These are phyloP conservation scores for Sporothrix variecibatus DNA, from an alignment of 2,329 filamentous ascomycete species.

Conservation along the genomic window DNA sequence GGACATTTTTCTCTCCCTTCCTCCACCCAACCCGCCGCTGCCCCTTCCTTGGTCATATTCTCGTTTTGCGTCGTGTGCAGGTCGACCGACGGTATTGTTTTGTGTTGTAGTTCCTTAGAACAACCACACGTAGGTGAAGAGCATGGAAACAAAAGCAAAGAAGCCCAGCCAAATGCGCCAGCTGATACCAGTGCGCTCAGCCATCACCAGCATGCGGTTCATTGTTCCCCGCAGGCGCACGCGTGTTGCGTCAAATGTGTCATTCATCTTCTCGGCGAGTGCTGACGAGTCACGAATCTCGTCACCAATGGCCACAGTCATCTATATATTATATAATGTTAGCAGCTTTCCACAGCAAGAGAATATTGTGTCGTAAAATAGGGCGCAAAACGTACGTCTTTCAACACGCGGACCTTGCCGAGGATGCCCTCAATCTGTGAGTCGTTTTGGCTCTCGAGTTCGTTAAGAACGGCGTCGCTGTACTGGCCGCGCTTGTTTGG, in stretches of 20 bases:
- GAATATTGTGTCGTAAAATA: background rate
- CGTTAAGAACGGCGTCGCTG: constrained; percentile 84
- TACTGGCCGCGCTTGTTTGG: constrained; percentile 83
- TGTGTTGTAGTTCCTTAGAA: constrained; percentile 55
- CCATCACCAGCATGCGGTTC: constrained; percentile 97
- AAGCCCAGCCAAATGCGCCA: constrained; percentile 95
- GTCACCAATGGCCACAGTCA: constrained; percentile 90
- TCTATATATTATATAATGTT: constrained; percentile 49
- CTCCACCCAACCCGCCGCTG: background rate
- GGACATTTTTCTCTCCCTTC: background rate
- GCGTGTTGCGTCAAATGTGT: constrained; percentile 84
- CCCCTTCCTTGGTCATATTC: background rate
- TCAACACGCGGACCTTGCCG: constrained; percentile 85
- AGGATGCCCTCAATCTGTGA: constrained; percentile 85
- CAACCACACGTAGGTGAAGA: constrained; percentile 94
- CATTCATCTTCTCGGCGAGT: constrained; percentile 93
- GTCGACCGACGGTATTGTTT: background rate
- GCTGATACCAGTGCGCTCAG: constrained; percentile 86
- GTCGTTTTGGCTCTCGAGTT: constrained; percentile 95
- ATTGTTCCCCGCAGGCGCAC: constrained; percentile 84
- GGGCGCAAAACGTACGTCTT: constrained; percentile 64
- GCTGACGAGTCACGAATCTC: constrained; percentile 90
- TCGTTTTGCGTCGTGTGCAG: constrained; percentile 4
- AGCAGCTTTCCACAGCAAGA: background rate
- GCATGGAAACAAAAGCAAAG: constrained; percentile 75